phyloP scores from a whole-genome alignment of 2,329 filamentous ascomycete species.

The Cordyceps pruinosa region DNA sequence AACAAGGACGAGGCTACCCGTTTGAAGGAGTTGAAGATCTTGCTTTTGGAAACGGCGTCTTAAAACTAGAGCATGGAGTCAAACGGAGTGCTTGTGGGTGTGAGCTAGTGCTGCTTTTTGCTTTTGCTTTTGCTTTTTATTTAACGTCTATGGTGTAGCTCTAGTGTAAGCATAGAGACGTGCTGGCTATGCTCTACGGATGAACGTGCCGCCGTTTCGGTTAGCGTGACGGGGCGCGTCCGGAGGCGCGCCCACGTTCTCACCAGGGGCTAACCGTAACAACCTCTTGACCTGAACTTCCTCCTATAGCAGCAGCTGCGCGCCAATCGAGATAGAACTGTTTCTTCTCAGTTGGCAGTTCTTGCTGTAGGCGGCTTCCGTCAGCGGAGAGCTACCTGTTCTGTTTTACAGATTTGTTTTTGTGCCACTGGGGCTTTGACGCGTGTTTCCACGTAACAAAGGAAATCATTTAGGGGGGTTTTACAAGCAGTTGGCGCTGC shows the following conservation, averaged over 20 bases:
- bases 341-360: neutral
- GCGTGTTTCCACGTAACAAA: neutral
- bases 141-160: neutral
- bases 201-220: neutral
- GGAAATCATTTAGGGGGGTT: neutral
- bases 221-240: neutral
- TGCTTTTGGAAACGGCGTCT: too few species aligned
- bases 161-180: neutral
- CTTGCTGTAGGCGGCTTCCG: neutral
- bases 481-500: neutral
- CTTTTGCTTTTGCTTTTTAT: neutral
- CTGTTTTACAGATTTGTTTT: neutral
- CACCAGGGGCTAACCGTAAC: neutral
- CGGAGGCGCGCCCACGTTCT: neutral
- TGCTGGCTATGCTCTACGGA: neutral
- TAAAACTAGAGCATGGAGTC: too few species aligned
- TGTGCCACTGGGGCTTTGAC: neutral
- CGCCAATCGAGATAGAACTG: neutral
- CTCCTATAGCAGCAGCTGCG: neutral
- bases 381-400: neutral
- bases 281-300: neutral
- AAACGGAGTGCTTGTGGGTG: too few species aligned
- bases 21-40: too few species aligned
- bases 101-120: too few species aligned
- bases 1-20: too few species aligned